These are phyloP conservation scores for Erysimum cheiranthoides DNA, from an alignment of 345 rosid genomes.

Conservation along the genomic window DNA sequence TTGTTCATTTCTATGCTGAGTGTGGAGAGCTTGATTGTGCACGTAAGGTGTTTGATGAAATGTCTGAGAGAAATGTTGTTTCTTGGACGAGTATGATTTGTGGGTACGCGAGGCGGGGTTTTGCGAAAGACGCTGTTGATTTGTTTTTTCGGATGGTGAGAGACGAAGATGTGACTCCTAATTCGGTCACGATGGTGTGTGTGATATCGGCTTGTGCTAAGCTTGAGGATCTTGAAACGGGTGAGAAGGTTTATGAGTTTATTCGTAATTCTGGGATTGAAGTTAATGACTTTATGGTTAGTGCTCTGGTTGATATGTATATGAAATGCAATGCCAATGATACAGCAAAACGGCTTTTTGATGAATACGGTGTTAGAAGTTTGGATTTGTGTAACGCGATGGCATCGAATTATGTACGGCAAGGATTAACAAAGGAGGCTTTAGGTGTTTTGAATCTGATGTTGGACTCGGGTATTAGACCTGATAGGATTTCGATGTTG, in stretches of 20 bases:
- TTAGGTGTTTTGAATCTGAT: conserved; percentile 53
- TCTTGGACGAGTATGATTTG: conserved; percentile 82
- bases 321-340: conserved; percentile 68
- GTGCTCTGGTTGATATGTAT: conserved; percentile 76
- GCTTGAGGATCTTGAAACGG: conserved; percentile 58
- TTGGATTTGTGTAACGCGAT: conserved; percentile 63
- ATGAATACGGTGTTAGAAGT: conserved; percentile 49
- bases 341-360: conserved; percentile 56
- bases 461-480: conserved; percentile 52
- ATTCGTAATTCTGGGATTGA: conserved; percentile 46
- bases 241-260: conserved; percentile 56
- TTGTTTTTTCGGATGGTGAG: conserved; percentile 64
- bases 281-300: conserved; percentile 54
- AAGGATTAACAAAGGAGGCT: conserved; percentile 60
- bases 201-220: conserved; percentile 68
- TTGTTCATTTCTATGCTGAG: conserved; percentile 65
- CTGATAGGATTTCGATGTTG: conserved; percentile 63
- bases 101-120: conserved; percentile 55
- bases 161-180: conserved; percentile 50
- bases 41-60: conserved; percentile 64
- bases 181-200: conserved; percentile 65
- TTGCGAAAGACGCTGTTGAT: conserved; percentile 58
- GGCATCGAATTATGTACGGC: conserved; percentile 62
- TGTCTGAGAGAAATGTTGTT: conserved; percentile 64
- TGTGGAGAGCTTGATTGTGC: conserved; percentile 55